Base-by-base conservation (phyloP, 2,329 filamentous ascomycete genomes). In the Rutstroemia sp. region DNA sequence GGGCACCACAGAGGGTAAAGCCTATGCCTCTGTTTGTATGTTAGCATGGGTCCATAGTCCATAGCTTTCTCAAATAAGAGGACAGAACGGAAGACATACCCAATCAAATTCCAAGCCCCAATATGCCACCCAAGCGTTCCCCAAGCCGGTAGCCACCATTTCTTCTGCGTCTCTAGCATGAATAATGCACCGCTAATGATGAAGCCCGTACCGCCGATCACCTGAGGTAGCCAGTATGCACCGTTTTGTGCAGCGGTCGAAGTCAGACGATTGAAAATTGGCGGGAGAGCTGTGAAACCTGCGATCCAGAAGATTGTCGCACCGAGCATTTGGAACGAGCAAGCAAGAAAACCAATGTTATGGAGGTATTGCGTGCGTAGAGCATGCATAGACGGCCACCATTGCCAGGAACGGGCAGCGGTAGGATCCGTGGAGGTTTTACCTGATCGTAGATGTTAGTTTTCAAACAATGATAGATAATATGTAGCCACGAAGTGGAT, bases 301-400 rank as follows among this genome's bases (percentile, higher is more conserved):
- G 80, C 73, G 51, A 87, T 79, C 77, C 81, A 85, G 71, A 86
- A 87, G 57, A 87, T 72, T 0, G 79, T 81, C 2, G 83, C 82
- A 5, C 77, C 82, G 37, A 80, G 58, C 56, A 85, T 71, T 64
- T 86, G 82, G 0, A 74, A 64, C 1, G 78, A 59, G 34, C 77
- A 83, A 3, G 83, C 83, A 27, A 86, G 72, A 64, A 87, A 87
- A 1, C 83, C 83, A 17, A 87, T 68, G 57, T 83, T 80, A 61
- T 75, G 78, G 47, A 84, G 59, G 65, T 86, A 87, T 64, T 86
- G 82, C 0, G 75, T 79, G 27, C 67, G 71, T 16, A 87, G 68
- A 49, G 87, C 82, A 19, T 75, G 63, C 69, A 70, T 73, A 0
- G 78, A 77, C 3, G 84, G 84, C 59, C 76, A 79, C 84, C 83